phyloP scores from a whole-genome alignment of 225 moss, liverwort and hornwort species.

The Neckera pumila region DNA sequence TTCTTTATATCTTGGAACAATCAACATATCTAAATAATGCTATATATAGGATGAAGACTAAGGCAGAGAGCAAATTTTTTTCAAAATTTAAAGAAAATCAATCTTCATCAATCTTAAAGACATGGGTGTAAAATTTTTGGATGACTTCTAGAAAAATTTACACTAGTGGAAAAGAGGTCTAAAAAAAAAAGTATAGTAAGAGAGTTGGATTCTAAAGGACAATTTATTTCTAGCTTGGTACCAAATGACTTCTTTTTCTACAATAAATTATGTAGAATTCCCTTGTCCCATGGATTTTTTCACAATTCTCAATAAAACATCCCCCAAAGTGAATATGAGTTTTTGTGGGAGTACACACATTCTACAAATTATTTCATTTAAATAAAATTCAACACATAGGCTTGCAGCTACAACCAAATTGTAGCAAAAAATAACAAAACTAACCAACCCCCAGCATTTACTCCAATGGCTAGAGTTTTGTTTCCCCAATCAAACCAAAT shows the following conservation, averaged over 20 bases:
- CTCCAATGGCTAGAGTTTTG: neutral
- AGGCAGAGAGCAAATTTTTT: neutral
- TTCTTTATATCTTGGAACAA: neutral
- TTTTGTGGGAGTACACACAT: neutral
- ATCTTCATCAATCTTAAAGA: neutral
- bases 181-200: neutral
- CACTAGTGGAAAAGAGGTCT: neutral
- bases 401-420: too few species aligned
- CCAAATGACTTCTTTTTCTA: neutral
- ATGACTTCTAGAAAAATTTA: neutral
- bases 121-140: neutral
- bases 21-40: neutral
- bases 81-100: neutral
- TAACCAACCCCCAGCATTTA: too few species aligned
- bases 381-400: too few species aligned
- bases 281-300: neutral
- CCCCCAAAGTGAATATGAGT: rapidly evolving
- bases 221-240: neutral
- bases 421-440: too few species aligned
- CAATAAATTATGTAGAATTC: neutral
- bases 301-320: rapidly evolving
- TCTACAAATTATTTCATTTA: neutral
- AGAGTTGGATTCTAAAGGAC: neutral
- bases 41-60: neutral
- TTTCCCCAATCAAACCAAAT: neutral